These are phyloP conservation scores for Fusarium sp. DNA, from an alignment of 2,329 filamentous ascomycete species.

Conservation along the genomic window DNA sequence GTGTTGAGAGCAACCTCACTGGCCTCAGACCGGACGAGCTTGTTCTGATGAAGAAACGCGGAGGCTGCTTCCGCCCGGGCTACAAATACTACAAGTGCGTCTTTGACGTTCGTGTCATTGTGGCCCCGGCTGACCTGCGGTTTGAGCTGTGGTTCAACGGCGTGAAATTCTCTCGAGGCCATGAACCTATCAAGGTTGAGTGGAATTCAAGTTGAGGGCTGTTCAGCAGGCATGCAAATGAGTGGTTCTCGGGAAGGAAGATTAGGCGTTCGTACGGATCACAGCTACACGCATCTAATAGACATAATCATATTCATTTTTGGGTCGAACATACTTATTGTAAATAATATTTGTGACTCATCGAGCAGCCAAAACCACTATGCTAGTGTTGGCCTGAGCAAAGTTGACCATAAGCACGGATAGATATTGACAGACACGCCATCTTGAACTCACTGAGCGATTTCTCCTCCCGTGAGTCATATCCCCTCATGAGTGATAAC, in stretches of 20 bases:
- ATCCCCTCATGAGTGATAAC: background rate
- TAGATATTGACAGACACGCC: background rate
- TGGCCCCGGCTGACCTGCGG: background rate
- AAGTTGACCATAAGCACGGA: background rate
- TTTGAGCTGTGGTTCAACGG: background rate
- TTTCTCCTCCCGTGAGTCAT: background rate
- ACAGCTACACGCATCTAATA: background rate
- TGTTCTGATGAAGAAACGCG: background rate
- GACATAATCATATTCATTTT: background rate
- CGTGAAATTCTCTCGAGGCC: background rate
- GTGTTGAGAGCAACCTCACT: background rate
- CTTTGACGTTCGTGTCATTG: background rate
- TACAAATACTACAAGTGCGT: background rate
- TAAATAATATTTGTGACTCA: background rate
- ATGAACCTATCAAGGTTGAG: background rate
- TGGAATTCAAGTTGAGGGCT: background rate
- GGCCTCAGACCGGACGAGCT: background rate
- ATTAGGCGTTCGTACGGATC: rapidly evolving
- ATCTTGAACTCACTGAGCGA: background rate
- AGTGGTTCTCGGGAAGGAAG: rapidly evolving
- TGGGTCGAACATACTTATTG: background rate
- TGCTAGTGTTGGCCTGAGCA: background rate
- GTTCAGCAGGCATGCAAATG: background rate
- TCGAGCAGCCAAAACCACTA: background rate
- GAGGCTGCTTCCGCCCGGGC: background rate